These are phyloP conservation scores for Cynara cardunculus DNA, from an alignment of 129 eudicot species.

Conservation along the genomic window DNA sequence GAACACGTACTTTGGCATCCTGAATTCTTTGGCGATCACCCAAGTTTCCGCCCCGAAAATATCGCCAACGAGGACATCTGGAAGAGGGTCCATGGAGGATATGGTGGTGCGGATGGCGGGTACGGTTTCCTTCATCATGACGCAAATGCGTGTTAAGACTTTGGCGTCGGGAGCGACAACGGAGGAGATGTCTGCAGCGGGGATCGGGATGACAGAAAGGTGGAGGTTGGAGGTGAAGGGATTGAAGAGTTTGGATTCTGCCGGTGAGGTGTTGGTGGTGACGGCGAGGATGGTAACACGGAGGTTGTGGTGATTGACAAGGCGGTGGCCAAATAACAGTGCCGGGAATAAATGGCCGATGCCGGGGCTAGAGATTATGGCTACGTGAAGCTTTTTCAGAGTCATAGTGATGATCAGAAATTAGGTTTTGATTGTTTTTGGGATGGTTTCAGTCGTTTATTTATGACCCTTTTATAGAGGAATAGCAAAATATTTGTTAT, in stretches of 20 bases:
- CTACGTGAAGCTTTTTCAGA: constrained; percentile 36
- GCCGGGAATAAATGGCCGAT: constrained; percentile 47
- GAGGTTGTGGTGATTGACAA: constrained; percentile 37
- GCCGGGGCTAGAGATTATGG: constrained; percentile 47
- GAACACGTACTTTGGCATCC: constrained; percentile 43
- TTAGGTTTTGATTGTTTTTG: not conserved
- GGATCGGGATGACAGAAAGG: constrained; percentile 29
- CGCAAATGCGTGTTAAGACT: constrained; percentile 33
- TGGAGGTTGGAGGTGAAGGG: constrained; percentile 7
- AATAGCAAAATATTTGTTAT: not conserved
- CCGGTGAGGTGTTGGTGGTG: constrained; percentile 13
- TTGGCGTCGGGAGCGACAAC: constrained; percentile 27
- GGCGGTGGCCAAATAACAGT: constrained; percentile 34
- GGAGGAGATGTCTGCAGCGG: constrained; percentile 45
- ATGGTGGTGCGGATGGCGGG: constrained; percentile 38
- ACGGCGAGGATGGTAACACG: constrained; percentile 40
- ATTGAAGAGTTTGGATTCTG: constrained; percentile 14
- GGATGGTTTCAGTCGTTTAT: not conserved
- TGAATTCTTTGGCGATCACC: constrained; percentile 47
- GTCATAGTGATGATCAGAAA: constrained; percentile 13
- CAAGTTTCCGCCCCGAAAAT: constrained; percentile 34
- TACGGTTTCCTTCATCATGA: constrained; percentile 42
- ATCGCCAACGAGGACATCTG: constrained; percentile 42
- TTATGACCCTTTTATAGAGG: not conserved
- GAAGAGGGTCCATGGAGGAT: constrained; percentile 35